Evolutionary conservation across 2,329 filamentous ascomycete genomes (phyloP), one percentile per base, ranked within the genome.

Genomic region (Penicillium polonicum): DNA sequence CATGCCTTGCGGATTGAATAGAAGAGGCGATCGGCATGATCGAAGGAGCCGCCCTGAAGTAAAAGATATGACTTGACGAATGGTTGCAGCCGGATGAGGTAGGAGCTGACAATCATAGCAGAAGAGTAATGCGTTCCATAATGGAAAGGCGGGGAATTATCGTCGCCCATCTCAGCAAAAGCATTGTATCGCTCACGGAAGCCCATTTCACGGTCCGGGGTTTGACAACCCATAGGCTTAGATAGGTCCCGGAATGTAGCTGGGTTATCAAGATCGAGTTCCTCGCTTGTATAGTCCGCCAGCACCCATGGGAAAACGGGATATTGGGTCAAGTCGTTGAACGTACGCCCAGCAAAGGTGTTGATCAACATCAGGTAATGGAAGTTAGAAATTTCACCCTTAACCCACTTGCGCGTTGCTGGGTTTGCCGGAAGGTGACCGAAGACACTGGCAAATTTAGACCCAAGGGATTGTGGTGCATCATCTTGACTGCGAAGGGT

Each of bases 81-180:
- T 0, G 94, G 94, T 50, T 96, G 93, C 17, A 99, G 82, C 19
- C 94, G 88, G 68, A 99, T 97, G 41, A 99, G 83, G 69, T 97
- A 99, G 0, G 92, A 97, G 13, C 92, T 92, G 7, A 99, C 94
- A 58, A 96, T 97, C 94, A 97, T 99, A 8, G 94, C 94, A 2
- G 94, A 97, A 1, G 94, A 97, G 74, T 99, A 99, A 72, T 99
- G 95, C 0, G 95, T 99, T 19, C 94, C 94, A 66, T 97, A 99
- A 72, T 99, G 94, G 72, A 97, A 99, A 0, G 94, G 90, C 0
- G 90, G 88, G 45, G 83, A 81, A 56, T 82, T 82, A 42, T 80
- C 77, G 63, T 96, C 92, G 8, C 88, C 91, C 81, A 99, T 96
- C 71, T 97, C 94, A 0, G 88, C 88, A 72, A 99, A 88, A 17